These are phyloP conservation scores for Gossypium trilobum DNA, from an alignment of 441 rosid species.

Conservation along the genomic window DNA sequence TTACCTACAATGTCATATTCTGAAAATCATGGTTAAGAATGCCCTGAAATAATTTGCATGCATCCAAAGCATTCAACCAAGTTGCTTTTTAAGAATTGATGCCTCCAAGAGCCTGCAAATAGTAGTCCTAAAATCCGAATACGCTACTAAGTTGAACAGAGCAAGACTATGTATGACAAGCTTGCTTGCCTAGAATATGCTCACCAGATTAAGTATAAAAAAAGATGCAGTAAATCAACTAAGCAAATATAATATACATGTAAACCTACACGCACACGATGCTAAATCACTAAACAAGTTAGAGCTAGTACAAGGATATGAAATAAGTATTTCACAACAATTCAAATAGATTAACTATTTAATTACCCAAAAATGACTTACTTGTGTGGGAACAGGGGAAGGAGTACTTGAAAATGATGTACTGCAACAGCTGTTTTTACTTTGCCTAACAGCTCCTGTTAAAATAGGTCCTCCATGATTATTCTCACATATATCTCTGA, in stretches of 20 bases:
- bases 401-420: constrained; percentile 37
- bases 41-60: constrained; percentile 1
- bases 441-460: constrained; percentile 25
- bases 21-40: constrained; percentile 3
- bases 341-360: constrained; percentile 1
- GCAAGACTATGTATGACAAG: background rate
- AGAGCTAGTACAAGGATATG: background rate
- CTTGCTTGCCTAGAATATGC: background rate
- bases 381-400: constrained; percentile 42
- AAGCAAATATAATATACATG: background rate
- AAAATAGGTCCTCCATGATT: constrained; percentile 26
- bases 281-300: background rate
- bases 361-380: constrained; percentile 17
- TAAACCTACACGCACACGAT: background rate
- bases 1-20: background rate
- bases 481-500: constrained; percentile 22
- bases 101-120: background rate
- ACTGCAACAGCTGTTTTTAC: constrained; percentile 27
- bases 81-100: background rate
- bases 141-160: background rate
- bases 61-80: background rate
- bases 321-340: background rate
- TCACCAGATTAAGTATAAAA: background rate
- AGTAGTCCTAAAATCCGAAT: background rate
- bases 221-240: background rate